A percentile compares a stretch with the other conserved stretches of the same genome.
These are phyloP conservation scores for Entelexis paramagnoliae DNA, from an alignment of 1,139 yeast genomes.

Conservation along the genomic window DNA sequence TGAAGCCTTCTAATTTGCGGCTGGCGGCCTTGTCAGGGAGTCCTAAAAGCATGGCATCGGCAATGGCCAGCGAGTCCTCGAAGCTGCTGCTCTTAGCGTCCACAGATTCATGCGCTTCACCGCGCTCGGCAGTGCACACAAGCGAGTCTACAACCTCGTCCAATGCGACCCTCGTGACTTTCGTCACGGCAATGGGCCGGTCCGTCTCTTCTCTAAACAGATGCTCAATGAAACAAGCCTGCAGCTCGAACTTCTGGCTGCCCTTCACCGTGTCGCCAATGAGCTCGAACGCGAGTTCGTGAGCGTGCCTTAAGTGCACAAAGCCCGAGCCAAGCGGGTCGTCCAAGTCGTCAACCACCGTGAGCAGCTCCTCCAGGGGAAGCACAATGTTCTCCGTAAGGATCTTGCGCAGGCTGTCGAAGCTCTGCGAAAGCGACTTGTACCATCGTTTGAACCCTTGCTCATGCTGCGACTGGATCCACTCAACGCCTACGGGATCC, in stretches of 20 bases:
- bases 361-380: conserved; percentile 8
- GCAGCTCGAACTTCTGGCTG: conserved; percentile 12
- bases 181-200: conserved; percentile 20
- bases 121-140: too few species aligned
- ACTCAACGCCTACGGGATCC: conserved; percentile 4
- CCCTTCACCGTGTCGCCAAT: background rate
- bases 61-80: too few species aligned
- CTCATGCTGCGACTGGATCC: conserved; percentile 24
- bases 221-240: conserved; percentile 18
- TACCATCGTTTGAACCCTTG: conserved; percentile 24
- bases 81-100: too few species aligned
- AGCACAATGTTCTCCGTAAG: conserved; percentile 6
- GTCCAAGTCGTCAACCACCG: conserved; percentile 8
- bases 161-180: background rate
- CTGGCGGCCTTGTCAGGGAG: background rate
- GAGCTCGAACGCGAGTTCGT: background rate
- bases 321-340: background rate
- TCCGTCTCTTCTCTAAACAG: conserved; percentile 19
- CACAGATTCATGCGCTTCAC: too few species aligned
- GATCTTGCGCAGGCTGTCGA: conserved; percentile 5
- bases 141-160: background rate
- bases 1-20: background rate
- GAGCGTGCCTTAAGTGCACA: background rate
- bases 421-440: conserved; percentile 12
- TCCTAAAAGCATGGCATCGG: conserved; percentile 2